Evolutionary conservation across 352 stramenopile species (phyloP).

Genomic region (Pythium sukuiense): DNA sequence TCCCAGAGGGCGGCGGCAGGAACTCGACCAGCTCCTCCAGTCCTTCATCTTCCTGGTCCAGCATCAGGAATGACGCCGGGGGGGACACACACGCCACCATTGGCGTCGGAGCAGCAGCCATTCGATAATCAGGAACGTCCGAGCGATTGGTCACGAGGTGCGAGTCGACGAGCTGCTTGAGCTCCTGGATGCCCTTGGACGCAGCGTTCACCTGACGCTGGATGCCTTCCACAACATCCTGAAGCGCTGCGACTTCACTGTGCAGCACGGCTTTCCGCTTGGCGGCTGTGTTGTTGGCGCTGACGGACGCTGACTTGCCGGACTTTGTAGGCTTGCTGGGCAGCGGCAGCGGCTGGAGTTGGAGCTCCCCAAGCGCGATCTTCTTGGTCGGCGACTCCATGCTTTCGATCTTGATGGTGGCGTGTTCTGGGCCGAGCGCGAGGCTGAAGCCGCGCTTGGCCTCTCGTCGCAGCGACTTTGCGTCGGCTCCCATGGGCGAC

Average conservation of each 20-base stretch:
- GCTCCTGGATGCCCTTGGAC: slow-evolving; percentile 31
- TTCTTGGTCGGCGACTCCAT: slow-evolving; percentile 22
- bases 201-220: slow-evolving; percentile 31
- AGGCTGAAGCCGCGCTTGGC: slow-evolving; percentile 14
- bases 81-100: slow-evolving; percentile 17
- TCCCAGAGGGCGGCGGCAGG: background rate
- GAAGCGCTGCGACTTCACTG: slow-evolving; percentile 25
- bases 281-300: background rate
- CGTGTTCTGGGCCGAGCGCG: background rate
- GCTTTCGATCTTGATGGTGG: slow-evolving; percentile 10
- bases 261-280: slow-evolving; percentile 21
- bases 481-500: slow-evolving; percentile 26
- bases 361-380: background rate
- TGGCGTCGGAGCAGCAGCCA: background rate
- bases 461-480: slow-evolving; percentile 25
- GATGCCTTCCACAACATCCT: slow-evolving; percentile 26
- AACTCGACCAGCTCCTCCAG: slow-evolving; percentile 11
- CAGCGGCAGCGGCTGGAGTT: background rate
- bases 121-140: background rate
- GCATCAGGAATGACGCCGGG: slow-evolving; percentile 19
- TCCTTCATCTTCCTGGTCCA: slow-evolving; percentile 17
- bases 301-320: background rate
- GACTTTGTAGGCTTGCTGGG: slow-evolving; percentile 8
- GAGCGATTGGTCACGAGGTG: slow-evolving; percentile 9
- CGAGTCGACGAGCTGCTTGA: slow-evolving; percentile 27